Base-by-base conservation (phyloP, 441 rosid species). In the Mallotus japonicus region DNA sequence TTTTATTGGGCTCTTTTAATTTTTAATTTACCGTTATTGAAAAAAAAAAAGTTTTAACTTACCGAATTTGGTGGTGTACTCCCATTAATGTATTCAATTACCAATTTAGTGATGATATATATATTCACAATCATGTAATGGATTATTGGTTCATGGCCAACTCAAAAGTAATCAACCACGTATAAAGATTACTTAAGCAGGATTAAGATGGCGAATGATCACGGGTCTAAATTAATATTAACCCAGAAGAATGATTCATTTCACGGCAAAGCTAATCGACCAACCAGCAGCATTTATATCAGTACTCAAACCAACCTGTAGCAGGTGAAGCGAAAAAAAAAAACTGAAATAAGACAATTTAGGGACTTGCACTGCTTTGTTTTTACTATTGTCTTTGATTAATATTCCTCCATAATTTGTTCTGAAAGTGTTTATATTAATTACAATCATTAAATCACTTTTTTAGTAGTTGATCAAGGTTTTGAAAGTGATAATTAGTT, bases 251-350 rank as follows among this genome's bases (percentile, higher is more conserved):
- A 65, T 51, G 73, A 54, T 55, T 71, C 72, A 74, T 15, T 8
- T 22, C 7, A 53, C 69, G 78, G 83, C 22, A 58, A 56, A 73
- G 87, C 74, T 51, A 37, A 62, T 61, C n/a, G 6, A 77, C 69
- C 85, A 71, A 81, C 83, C 75, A 51, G 82, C 85, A 37, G 40
- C 40, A 6, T 37, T 0, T 3, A 37, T 15, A 65, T 77, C 55
- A 28, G 14, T 17, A 37, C 6, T 37, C 32, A 20, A 71, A 40
- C 40, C 60, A 49, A 16, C 61, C 42, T 6, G 63, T 44, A 64
- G 14, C 4, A 40, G 66, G 46, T 54, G 58, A 3, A 37, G 40
- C 40, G 5, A 37, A 4, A 54, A 15, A 50, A 20, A 51, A 24
- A 24, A 24, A 24, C 24, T 6, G 34, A 44, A 77, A 57, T 6